A percentile compares a stretch with the other conserved stretches of the same genome.
phyloP scores from a whole-genome alignment of 257 asterid species.

The Verbascum thapsus region DNA sequence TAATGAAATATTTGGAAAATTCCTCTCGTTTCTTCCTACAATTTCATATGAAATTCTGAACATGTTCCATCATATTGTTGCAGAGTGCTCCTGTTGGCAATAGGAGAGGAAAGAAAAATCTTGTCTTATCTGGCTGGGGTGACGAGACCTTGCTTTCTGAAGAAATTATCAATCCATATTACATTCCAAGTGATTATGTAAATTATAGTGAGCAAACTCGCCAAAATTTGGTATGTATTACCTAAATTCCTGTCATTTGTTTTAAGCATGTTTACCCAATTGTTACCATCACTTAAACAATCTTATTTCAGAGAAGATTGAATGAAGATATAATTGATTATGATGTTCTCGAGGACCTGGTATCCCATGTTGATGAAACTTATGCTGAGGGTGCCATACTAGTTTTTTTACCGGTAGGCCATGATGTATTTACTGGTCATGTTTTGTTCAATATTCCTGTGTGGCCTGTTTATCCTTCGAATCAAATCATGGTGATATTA shows the following conservation, averaged over 20 bases:
- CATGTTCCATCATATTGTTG: constrained; percentile 29
- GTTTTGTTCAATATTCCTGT: constrained; percentile 16
- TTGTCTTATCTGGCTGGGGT: constrained; percentile 92
- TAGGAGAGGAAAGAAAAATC: constrained; percentile 88
- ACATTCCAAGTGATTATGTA: constrained; percentile 55
- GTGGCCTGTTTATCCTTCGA: not conserved
- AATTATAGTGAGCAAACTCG: constrained; percentile 74
- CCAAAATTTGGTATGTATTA: constrained; percentile 68
- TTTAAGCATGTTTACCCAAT: constrained; percentile 15
- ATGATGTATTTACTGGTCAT: constrained; percentile 19
- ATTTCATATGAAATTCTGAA: constrained; percentile 22
- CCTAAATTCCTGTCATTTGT: constrained; percentile 9
- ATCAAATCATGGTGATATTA: not conserved
- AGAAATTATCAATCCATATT: constrained; percentile 70
- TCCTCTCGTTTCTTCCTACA: no score
- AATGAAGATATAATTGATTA: constrained; percentile 92
- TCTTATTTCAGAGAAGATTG: constrained; percentile 65
- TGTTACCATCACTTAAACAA: constrained; percentile 25
- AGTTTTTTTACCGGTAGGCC: constrained; percentile 83
- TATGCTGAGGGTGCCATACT: constrained; percentile 82
- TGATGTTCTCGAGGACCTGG: constrained; percentile 96
- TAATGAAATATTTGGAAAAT: no score
- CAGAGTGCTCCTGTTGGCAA: constrained; percentile 84
- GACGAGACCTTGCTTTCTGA: constrained; percentile 87
- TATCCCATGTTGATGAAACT: constrained; percentile 80